Evolutionary conservation across 2,329 filamentous ascomycete species (phyloP).

Genomic region (Fusarium sp.): DNA sequence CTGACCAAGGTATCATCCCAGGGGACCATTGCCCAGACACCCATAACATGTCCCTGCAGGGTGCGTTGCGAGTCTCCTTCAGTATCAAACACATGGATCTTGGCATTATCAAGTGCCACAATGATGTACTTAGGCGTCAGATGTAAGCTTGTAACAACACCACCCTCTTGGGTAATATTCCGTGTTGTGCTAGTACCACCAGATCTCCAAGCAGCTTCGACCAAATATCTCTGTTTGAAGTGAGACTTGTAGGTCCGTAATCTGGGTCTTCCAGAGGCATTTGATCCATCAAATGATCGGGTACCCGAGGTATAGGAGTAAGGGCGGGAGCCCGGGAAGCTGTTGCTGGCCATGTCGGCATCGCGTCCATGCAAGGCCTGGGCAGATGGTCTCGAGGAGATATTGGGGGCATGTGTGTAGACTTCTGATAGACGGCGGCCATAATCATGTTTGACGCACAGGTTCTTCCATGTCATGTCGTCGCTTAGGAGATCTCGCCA

Average conservation of each 20-base stretch:
- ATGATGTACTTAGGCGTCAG: constrained; percentile 97
- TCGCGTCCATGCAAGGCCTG: constrained; percentile 49
- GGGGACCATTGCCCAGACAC: constrained; percentile 99
- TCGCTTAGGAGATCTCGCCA: constrained; percentile 95
- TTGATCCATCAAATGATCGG: constrained; percentile 67
- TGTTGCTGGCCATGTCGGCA: constrained; percentile 50
- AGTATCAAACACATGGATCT: constrained; percentile 97
- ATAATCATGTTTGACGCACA: constrained; percentile 97
- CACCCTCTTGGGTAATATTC: constrained; percentile 95
- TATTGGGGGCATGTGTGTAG: constrained; percentile 48
- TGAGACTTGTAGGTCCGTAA: constrained; percentile 92
- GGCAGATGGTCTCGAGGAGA: constrained; percentile 47
- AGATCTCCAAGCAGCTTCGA: constrained; percentile 95
- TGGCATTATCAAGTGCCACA: constrained; percentile 95
- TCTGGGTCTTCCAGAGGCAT: constrained; percentile 58
- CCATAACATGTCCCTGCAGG: constrained; percentile 96
- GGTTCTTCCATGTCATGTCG: constrained; percentile 97
- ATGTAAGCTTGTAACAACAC: constrained; percentile 95
- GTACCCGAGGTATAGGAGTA: constrained; percentile 53
- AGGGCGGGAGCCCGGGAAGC: constrained; percentile 59
- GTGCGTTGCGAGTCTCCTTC: constrained; percentile 89
- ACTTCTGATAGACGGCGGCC: constrained; percentile 68
- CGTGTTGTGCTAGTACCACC: constrained; percentile 85
- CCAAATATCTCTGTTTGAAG: constrained; percentile 97
- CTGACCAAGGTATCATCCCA: constrained; percentile 96